phyloP scores from a whole-genome alignment of 805 yeast species.

The Saccharomyces paradoxus region DNA sequence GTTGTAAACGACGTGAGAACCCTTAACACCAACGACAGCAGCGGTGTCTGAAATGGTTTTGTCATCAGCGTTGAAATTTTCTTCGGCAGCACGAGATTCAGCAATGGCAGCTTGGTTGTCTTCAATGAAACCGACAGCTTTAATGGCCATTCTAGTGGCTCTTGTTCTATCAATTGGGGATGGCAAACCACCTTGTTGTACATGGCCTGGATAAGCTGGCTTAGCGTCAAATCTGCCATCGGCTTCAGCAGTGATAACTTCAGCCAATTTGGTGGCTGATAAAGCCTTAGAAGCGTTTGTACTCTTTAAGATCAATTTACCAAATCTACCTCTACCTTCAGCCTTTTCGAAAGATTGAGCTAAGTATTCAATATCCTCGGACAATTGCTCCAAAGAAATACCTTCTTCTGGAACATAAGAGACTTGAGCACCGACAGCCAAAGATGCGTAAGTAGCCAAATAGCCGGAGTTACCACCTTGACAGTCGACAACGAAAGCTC shows the following conservation, averaged over 20 bases:
- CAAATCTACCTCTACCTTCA: constrained; percentile 57
- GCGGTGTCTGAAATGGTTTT: constrained; percentile 46
- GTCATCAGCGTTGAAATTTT: constrained; percentile 24
- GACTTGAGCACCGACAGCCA: constrained; percentile 66
- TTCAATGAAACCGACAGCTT: constrained; percentile 64
- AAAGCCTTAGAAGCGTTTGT: constrained; percentile 66
- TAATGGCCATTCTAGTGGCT: constrained; percentile 63
- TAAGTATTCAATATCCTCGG: constrained; percentile 56
- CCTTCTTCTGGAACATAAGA: constrained; percentile 73
- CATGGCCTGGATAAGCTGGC: constrained; percentile 80
- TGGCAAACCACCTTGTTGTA: constrained; percentile 77
- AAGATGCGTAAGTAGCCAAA: constrained; percentile 59
- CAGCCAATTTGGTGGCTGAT: constrained; percentile 60
- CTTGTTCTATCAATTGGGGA: constrained; percentile 70
- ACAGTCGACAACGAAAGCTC: constrained; percentile 74
- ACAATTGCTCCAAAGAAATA: constrained; percentile 49
- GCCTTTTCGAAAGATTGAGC: constrained; percentile 52
- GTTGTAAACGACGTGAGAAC: constrained; percentile 67
- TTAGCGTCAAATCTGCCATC: constrained; percentile 64
- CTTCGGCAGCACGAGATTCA: constrained; percentile 28
- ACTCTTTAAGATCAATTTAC: constrained; percentile 60
- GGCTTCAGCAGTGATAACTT: constrained; percentile 53
- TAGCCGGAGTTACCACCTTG: constrained; percentile 84
- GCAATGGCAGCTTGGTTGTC: constrained; percentile 21
- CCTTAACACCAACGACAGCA: constrained; percentile 73